Percentiles rank a stretch among this genome's conserved stretches.
These are phyloP conservation scores for Solanum peruvianum DNA, from an alignment of 257 asterid genomes.

Conservation along the genomic window DNA sequence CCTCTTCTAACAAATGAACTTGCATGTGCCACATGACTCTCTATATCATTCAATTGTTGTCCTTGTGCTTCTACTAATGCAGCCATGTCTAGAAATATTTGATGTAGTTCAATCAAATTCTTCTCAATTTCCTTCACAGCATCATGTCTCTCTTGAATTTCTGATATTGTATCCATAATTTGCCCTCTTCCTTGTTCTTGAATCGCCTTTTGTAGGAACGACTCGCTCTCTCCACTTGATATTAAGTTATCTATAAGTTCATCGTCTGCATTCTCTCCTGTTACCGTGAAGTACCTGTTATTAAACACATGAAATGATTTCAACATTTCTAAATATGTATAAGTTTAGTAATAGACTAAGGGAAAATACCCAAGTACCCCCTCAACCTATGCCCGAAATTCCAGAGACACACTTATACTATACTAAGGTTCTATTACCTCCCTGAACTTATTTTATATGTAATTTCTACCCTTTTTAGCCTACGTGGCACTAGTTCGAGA, in stretches of 20 bases:
- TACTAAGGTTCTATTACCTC: too few species aligned
- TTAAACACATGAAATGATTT: not conserved
- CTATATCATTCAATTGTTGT: conserved; percentile 28
- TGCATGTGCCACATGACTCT: conserved; percentile 31
- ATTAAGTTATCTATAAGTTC: conserved; percentile 30
- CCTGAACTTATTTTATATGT: too few species aligned
- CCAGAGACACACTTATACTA: too few species aligned
- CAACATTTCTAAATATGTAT: too few species aligned
- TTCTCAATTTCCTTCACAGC: conserved; percentile 36
- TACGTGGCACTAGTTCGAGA: too few species aligned
- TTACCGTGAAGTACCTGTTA: conserved; percentile 17
- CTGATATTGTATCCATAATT: conserved; percentile 28
- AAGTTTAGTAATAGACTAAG: too few species aligned
- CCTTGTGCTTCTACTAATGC: conserved; percentile 34
- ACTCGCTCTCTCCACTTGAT: conserved; percentile 35
- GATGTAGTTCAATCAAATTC: conserved; percentile 27
- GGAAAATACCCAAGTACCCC: too few species aligned
- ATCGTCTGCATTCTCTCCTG: conserved; percentile 25
- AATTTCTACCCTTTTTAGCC: too few species aligned
- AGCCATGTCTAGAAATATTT: conserved; percentile 31
- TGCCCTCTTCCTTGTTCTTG: conserved; percentile 40
- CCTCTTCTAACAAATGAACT: conserved; percentile 32
- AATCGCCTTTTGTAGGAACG: conserved; percentile 30
- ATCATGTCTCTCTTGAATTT: conserved; percentile 32
- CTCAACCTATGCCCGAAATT: too few species aligned